Evolutionary conservation across 2,329 filamentous ascomycete genomes (phyloP).

Genomic region (Nothophoma quercina): DNA sequence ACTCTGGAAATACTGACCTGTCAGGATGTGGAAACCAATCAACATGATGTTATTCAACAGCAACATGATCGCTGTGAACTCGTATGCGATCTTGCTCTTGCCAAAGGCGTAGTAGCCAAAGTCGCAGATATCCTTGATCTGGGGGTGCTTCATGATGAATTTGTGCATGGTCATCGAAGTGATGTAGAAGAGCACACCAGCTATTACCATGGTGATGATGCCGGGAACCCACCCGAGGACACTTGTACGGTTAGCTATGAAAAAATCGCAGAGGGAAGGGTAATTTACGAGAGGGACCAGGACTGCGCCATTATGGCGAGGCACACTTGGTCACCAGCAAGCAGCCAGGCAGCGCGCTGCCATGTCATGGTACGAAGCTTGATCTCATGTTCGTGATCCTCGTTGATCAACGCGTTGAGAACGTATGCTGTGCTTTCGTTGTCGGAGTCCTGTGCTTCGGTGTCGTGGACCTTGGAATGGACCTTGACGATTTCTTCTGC

Average conservation of each 20-base stretch:
- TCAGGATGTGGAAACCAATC: constrained; percentile 66
- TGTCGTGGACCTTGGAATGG: constrained; percentile 18
- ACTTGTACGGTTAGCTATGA: constrained; percentile 22
- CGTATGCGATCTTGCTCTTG: constrained; percentile 75
- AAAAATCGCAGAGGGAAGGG: too few species aligned
- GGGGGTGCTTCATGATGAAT: constrained; percentile 87
- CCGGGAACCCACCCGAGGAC: constrained; percentile 85
- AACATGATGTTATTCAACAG: constrained; percentile 89
- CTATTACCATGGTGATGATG: constrained; percentile 81
- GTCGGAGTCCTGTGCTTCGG: constrained; percentile 22
- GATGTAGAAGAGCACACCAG: constrained; percentile 82
- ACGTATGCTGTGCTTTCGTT: constrained; percentile 19
- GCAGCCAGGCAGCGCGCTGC: constrained; percentile 78
- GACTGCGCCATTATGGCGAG: constrained; percentile 93
- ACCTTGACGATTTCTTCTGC: constrained; percentile 3
- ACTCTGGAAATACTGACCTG: too few species aligned
- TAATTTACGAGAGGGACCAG: constrained; percentile 77
- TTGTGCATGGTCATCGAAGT: constrained; percentile 71
- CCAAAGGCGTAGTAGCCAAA: constrained; percentile 92
- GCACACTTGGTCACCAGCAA: constrained; percentile 95
- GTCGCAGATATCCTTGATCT: constrained; percentile 90
- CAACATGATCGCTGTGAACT: constrained; percentile 80
- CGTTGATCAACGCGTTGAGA: constrained; percentile 23
- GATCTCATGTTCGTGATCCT: constrained; percentile 59
- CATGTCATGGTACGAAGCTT: constrained; percentile 56